Conservation (phyloP, 164 flowering plant genomes). For the Magnolia officinalis region DNA sequence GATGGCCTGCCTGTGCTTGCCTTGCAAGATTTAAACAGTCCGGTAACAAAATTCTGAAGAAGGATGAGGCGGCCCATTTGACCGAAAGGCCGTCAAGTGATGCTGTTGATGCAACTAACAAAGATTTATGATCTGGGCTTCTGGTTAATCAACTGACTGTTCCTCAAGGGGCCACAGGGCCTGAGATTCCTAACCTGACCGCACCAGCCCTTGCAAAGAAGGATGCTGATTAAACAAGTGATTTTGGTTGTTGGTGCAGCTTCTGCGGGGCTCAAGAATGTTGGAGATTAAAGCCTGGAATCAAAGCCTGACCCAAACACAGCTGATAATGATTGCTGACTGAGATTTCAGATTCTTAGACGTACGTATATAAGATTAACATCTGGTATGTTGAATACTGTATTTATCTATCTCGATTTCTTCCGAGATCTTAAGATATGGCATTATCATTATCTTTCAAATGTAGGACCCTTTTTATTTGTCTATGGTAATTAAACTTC, state of each 20-base stretch:
- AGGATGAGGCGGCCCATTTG: slow-evolving; percentile 6
- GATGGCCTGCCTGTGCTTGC: background rate
- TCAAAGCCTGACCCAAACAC: background rate
- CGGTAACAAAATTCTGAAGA: slow-evolving; percentile 10
- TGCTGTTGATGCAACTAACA: slow-evolving; percentile 4
- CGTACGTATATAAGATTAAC: background rate
- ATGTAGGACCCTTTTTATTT: too few relatives aligned
- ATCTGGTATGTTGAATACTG: too few relatives aligned
- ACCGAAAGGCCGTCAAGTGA: background rate
- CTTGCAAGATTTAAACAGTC: background rate
- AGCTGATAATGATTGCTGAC: slow-evolving; percentile 1
- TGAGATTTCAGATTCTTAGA: background rate
- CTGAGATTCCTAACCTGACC: background rate
- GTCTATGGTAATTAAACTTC: too few relatives aligned
- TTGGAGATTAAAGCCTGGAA: background rate
- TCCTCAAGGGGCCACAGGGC: background rate
- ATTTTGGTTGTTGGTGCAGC: background rate
- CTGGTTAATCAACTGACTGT: background rate
- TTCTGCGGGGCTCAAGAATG: background rate
- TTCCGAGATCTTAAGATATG: too few relatives aligned
- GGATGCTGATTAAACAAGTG: background rate
- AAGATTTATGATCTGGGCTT: background rate
- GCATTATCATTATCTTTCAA: too few relatives aligned
- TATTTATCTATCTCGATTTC: too few relatives aligned
- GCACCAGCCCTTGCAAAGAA: background rate